phyloP scores from a whole-genome alignment of 768 basidiomycete species.

The Suillus discolor region DNA sequence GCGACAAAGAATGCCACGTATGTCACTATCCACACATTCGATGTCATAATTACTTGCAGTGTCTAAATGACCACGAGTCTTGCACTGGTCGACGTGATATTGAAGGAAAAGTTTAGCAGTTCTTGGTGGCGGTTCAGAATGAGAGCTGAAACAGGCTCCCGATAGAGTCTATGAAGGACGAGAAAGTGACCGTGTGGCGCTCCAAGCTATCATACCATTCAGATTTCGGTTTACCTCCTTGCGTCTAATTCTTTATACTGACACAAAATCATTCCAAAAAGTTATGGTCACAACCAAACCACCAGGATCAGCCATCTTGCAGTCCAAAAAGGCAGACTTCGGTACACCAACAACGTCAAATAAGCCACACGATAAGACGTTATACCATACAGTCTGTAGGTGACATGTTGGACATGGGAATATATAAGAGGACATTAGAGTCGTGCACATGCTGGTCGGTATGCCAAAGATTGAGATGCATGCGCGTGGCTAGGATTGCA shows the following conservation, averaged over 20 bases:
- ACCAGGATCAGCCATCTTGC: not conserved
- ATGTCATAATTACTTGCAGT: too few species aligned
- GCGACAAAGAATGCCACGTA: conserved; percentile 65
- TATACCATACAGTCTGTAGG: not conserved
- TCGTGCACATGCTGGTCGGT: not conserved
- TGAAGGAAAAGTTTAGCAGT: too few species aligned
- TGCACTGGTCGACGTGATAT: not conserved
- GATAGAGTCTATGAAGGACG: too few species aligned
- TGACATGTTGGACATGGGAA: not conserved
- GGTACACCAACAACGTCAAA: not conserved
- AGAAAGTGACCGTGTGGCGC: too few species aligned
- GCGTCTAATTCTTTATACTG: too few species aligned
- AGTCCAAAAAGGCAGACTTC: not conserved
- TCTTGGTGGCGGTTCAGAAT: too few species aligned
- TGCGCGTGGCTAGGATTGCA: not conserved
- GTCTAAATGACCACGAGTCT: not conserved
- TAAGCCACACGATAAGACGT: not conserved
- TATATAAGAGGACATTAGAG: not conserved
- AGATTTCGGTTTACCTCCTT: too few species aligned
- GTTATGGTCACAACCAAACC: too few species aligned
- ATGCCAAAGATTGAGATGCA: not conserved
- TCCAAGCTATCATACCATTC: too few species aligned
- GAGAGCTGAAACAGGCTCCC: too few species aligned
- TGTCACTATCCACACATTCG: not conserved
- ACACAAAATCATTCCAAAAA: too few species aligned